Percentiles rank a stretch among this genome's conserved stretches.
Evolutionary conservation across 345 rosid genomes (phyloP).

Genomic region (Citrus unshiu): DNA sequence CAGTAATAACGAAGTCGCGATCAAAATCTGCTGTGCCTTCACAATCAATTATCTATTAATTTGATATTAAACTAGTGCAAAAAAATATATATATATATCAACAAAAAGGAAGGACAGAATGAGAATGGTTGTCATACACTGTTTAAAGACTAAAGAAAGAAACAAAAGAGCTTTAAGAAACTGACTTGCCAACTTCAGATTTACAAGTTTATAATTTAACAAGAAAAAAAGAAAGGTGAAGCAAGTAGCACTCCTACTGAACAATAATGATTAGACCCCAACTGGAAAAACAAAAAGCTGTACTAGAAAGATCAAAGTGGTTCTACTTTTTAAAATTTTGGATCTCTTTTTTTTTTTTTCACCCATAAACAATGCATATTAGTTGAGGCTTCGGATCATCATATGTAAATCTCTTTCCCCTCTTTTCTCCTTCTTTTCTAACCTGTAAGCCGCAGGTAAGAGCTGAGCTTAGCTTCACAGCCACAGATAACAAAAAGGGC

Average conservation of each 20-base stretch:
- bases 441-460: no score
- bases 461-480: no score
- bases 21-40: not conserved
- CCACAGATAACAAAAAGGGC: no score
- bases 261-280: not conserved
- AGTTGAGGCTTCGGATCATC: no score
- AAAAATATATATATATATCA: accelerated
- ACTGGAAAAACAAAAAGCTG: not conserved
- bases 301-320: constrained; percentile 15
- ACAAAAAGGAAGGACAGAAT: not conserved
- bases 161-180: not conserved
- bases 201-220: not conserved
- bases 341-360: not conserved
- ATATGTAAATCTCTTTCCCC: no score
- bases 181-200: not conserved
- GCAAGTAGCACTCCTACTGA: not conserved
- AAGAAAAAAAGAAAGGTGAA: not conserved
- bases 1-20: not conserved
- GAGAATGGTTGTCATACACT: not conserved
- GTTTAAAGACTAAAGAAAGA: not conserved
- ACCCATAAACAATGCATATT: not conserved
- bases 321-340: not conserved
- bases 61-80: not conserved
- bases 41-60: not conserved
- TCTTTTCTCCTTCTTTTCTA: no score